Conservation (phyloP, 75 land plant species). For the Sequoiadendron giganteum region DNA sequence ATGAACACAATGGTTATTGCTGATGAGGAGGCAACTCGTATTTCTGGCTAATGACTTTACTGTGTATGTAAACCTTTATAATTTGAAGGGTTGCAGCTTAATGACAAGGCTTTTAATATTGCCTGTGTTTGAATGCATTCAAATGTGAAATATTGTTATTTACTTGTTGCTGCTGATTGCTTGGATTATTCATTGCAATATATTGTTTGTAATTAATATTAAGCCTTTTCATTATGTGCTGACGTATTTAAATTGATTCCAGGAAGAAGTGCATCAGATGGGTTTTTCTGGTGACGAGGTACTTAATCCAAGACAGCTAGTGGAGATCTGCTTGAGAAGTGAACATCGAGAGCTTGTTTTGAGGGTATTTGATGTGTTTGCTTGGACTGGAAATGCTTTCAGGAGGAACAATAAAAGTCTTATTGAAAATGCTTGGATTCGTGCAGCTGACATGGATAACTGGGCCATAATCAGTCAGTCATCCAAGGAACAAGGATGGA, state of each 20-base stretch:
- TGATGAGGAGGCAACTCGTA: background rate
- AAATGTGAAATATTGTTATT: background rate
- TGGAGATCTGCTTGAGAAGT: conserved; percentile 65
- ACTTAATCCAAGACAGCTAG: conserved; percentile 59
- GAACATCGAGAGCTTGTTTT: conserved; percentile 42
- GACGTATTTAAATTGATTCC: background rate
- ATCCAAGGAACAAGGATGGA: conserved; percentile 82
- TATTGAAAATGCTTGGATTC: conserved; percentile 82
- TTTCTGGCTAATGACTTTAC: background rate
- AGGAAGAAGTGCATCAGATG: conserved; percentile 33
- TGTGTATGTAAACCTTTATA: background rate
- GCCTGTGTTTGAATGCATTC: background rate
- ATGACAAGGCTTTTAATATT: background rate
- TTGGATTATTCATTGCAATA: background rate
- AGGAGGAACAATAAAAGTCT: conserved; percentile 55
- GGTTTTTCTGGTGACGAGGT: conserved; percentile 17
- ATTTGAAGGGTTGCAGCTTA: background rate
- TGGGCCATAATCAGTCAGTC: conserved; percentile 62
- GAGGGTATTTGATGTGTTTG: conserved; percentile 77
- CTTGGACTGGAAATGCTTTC: conserved; percentile 77
- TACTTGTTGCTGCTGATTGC: background rate
- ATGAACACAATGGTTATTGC: background rate
- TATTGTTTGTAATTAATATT: background rate
- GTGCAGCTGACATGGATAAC: conserved; percentile 78
- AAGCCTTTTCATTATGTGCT: background rate